Conservation (phyloP, 352 stramenopile genomes). For the Phytopythium helicoides region DNA sequence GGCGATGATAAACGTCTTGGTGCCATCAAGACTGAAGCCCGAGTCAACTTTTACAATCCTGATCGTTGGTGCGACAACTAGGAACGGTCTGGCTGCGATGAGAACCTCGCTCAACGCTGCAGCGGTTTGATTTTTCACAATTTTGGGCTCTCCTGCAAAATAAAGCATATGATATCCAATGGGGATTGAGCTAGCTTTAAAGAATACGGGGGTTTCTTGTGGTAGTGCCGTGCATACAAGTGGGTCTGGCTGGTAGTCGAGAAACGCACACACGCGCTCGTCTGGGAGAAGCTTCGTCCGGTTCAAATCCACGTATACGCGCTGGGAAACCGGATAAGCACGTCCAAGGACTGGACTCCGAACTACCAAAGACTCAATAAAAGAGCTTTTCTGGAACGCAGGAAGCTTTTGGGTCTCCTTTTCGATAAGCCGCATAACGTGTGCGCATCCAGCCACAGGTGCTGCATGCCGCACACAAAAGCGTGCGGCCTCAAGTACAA, state of each 20-base stretch:
- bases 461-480: constrained; percentile 33
- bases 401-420: constrained; percentile 12
- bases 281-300: constrained; percentile 16
- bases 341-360: constrained; percentile 17
- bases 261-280: constrained; percentile 35
- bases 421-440: constrained; percentile 25
- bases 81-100: constrained; percentile 34
- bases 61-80: constrained; percentile 33
- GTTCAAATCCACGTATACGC: constrained; percentile 43
- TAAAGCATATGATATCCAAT: constrained; percentile 43
- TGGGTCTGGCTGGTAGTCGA: constrained; percentile 20
- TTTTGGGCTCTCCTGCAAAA: constrained; percentile 26
- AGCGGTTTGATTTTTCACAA: not conserved
- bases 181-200: constrained; percentile 11
- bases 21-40: not conserved
- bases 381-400: constrained; percentile 9
- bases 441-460: constrained; percentile 21
- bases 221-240: constrained; percentile 21
- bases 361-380: constrained; percentile 16
- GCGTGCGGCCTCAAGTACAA: constrained; percentile 33
- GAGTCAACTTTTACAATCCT: constrained; percentile 21
- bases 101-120: constrained; percentile 8
- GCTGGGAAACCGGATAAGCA: constrained; percentile 33
- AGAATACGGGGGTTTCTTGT: constrained; percentile 34
- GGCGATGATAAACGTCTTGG: constrained; percentile 16